Conservation (phyloP, 1,139 yeast species). For the Meyerozyma carpophila region DNA sequence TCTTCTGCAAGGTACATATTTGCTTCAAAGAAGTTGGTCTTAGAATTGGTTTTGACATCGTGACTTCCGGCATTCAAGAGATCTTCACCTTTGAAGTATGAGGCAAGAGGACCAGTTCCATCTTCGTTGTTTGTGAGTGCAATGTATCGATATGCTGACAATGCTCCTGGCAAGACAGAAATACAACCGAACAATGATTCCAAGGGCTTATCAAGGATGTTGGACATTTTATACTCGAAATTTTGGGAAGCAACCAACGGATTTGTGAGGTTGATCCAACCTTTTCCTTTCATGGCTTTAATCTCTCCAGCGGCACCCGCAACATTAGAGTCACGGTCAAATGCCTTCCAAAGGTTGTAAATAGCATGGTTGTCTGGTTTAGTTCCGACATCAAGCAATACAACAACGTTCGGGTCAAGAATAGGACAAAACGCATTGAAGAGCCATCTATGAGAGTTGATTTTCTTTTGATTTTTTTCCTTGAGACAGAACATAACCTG, state of each 20-base stretch:
- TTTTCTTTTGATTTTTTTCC: conserved; percentile 83
- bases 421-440: conserved; percentile 90
- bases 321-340: conserved; percentile 90
- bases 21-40: conserved; percentile 80
- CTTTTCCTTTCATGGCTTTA: conserved; percentile 87
- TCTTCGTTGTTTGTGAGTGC: conserved; percentile 82
- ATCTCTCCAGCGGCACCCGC: conserved; percentile 99
- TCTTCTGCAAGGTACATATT: conserved; percentile 98
- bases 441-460: conserved; percentile 93
- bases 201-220: conserved; percentile 89
- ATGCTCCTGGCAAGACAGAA: conserved; percentile 91
- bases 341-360: conserved; percentile 94
- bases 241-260: conserved; percentile 96
- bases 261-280: conserved; percentile 71
- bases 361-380: conserved; percentile 79
- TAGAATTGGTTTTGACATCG: conserved; percentile 29
- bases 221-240: conserved; percentile 94
- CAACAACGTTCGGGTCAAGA: conserved; percentile 81
- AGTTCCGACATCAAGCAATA: conserved; percentile 88
- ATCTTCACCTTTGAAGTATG: conserved; percentile 88
- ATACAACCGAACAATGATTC: conserved; percentile 93
- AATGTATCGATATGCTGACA: conserved; percentile 87
- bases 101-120: conserved; percentile 86
- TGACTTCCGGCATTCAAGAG: conserved; percentile 28
- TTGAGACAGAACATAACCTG: conserved; percentile 87